Base-by-base conservation (phyloP, 2,329 filamentous ascomycete genomes). In the Mollisiaceae sp. region DNA sequence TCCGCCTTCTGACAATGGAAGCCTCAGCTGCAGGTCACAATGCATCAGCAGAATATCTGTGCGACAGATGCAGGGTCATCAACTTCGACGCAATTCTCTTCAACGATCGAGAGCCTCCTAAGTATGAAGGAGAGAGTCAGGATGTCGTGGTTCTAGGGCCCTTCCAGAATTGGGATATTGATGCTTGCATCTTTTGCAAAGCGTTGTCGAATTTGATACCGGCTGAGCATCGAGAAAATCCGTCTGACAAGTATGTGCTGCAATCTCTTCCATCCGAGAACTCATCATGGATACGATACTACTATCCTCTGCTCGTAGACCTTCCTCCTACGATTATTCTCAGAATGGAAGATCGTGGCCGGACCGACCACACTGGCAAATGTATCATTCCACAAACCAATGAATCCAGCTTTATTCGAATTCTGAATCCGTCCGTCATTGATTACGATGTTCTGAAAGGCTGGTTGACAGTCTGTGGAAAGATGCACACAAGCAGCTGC, bases 61-160 rank as follows among this genome's bases (percentile, higher is more conserved):
- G 52, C n/a, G 12, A 36, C 5, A 35, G 24, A 27, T 61, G 59
- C 47, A 38, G 27, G 41, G 22, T 22, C 27, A 38, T 55, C 18
- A n/a, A 61, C 18, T 61, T 61, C n/a, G 15, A 54, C 22, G n/a
- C n/a, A 8, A 15, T 55, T 8, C 41, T 41, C 35, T 41, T 14
- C 20, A n/a, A n/a, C 45, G 6, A 55, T 18, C 32, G 35, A 14
- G 8, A 55, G 12, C 32, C 35, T 11, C 45, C 9, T 32, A 18
- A 36, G 8, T 55, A 20, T 18, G 14, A 27, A 35, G 27, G 52
- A 18, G 14, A 55, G 5, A 20, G 22, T 4, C 52, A 55, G 15
- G 52, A 55, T 8, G 52, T 55, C 6, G 20, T 55, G n/a, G 27
- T 4, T 27, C 35, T 55, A 14, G 52, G 52, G 36, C 52, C 52